Evolutionary conservation across 1,284 basidiomycete species (phyloP), one percentile per base, ranked within the genome.

Genomic region (Cryptococcus sp.): DNA sequence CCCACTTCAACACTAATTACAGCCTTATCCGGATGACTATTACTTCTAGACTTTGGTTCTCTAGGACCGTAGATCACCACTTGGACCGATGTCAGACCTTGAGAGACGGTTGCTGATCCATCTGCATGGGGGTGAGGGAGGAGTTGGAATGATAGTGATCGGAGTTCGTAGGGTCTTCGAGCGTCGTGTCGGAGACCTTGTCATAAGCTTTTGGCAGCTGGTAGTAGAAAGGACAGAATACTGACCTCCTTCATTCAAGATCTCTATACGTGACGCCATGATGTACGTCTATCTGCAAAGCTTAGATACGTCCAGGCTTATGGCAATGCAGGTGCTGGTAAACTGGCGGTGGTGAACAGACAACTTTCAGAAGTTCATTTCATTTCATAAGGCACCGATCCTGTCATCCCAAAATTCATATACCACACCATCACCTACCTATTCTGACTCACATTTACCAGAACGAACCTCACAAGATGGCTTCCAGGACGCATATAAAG

Each of bases 61-160:
- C 90, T 79, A 0, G 94, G 96, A 0, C 94, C 94, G 71, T 89
- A 91, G 0, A 98, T 88, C 45, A 85, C 85, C 9, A 88, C 88
- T 16, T 84, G 79, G 7, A 96, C 90, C 54, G 86, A 83, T 0
- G 94, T 97, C 21, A 98, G 81, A 2, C 96, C 94, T 72, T 98
- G 93, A 2, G 84, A 82, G 62, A 94, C 82, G 18, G 81, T 79
- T 0, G 90, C 88, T 21, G 86, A 86, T 24, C 93, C 94, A 64
- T 98, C 91, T 23, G 91, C 85, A 2, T 66, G 55, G 22, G 86
- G 84, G 64, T 88, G 86, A 32, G 83, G 80, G 3, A 84, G 80
- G 44, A 96, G 82, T 66, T 87, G 81, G 71, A 97, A 87, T 40
- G 79, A 78, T 55, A 93, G 81, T 53, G 87, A 84, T 45, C 94